Base-by-base conservation (phyloP, 257 asterid genomes). In the Solanum peruvianum region DNA sequence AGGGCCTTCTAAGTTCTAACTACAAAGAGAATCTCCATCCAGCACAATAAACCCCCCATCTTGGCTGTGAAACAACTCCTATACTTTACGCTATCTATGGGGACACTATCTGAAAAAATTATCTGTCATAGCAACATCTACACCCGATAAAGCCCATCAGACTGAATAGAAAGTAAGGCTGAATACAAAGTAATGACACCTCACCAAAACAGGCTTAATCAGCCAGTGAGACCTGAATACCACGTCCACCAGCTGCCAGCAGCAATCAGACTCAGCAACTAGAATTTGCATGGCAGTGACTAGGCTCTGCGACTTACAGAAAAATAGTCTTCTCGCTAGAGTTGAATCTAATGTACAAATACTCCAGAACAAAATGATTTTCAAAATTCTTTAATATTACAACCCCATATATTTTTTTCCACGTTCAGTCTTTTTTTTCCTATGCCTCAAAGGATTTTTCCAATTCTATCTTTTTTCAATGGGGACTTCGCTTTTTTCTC, bases 151-250 rank as follows among this genome's bases (percentile, higher is more conserved):
- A 33, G 44, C n/a, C 77, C 14, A 69, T 31, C 35, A 92, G 62
- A 91, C 83, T 90, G 73, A 85, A 87, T 86, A 87, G 88, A 49
- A 49, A 90, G n/a, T 86, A 90, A 82, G 83, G 91, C 82, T 88
- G 75, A 82, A 91, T n/a, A 89, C 92, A 88, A 93, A 92, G 94
- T 89, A 90, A 89, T 69, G 84, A 89, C 95, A 89, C 94, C 96
- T 91, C 96, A 93, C 95, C 96, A 85, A 87, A 85, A 91, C 90
- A 87, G 90, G 92, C 91, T 89, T 88, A 86, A 87, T 90, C 81
- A 86, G 91, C 91, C 92, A 91, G 91, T 85, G 94, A 90, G 85
- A 88, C 87, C 89, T 87, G 93, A 88, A 88, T 71, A 90, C 47
- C 90, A 89, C 14, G 86, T 87, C 92, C 92, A 86, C 90, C 92